Base-by-base conservation (phyloP, 805 yeast species). In the Metschnikowia picachoensis region DNA sequence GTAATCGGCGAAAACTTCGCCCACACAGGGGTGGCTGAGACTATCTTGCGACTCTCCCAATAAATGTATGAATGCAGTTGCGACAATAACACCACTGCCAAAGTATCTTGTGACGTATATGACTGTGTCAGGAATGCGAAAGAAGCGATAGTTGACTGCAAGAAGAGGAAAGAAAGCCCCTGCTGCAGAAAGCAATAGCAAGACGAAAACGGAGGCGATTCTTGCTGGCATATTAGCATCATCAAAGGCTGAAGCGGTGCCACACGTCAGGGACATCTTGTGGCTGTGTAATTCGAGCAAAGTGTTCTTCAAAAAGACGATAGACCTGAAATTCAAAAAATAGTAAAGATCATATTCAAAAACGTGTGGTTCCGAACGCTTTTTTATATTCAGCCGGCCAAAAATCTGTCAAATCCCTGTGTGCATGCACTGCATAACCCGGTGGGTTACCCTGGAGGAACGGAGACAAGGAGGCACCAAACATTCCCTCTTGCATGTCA, bases 81-180 rank as follows among this genome's bases (percentile, higher is more conserved):
- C 68, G 4, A 66, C 55, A 43, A 67, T 66, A 25, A 67, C 70
- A 1, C 72, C 72, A 32, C 64, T 60, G 10, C 72, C 72, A 33
- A 67, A 50, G 53, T 61, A 64, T 37, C 60, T 48, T 28, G 64
- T 56, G 36, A 61, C 48, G 37, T 64, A 65, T 41, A 65, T 61
- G n/a, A 57, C 49, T 53, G 59, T 55, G 5, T 44, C 17, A 1
- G 70, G 70, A 10, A 65, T 41, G 13, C 49, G 48, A n/a, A 65
- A 49, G 29, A 44, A 51, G 15, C 50, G 55, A 39, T 50, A 53
- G 33, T 51, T 50, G 37, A 40, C 46, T 9, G 67, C 63, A 30
- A 65, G 41, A 15, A 66, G 46, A 5, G 70, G 70, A 17, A 65
- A 59, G 44, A 65, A 62, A 9, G 66, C 50, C 4, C 70, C 68